Conservation (phyloP, 2,329 filamentous ascomycete species). For the Reticulascus tulasneorum region DNA sequence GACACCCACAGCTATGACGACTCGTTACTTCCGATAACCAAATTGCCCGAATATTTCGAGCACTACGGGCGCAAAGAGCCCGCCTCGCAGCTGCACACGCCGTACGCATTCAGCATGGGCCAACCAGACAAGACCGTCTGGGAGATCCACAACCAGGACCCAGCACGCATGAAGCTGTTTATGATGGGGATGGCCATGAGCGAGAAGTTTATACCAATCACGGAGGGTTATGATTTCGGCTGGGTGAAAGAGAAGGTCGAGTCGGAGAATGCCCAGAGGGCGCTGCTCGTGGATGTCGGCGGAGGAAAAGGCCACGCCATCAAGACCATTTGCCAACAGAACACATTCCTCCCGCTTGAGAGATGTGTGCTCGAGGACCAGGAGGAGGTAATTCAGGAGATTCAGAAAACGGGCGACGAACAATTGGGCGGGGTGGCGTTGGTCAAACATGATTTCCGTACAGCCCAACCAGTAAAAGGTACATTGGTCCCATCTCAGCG, state of each 20-base stretch:
- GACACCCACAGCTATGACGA: no score
- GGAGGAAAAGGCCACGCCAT: slow-evolving; percentile 25
- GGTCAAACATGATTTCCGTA: slow-evolving; percentile 15
- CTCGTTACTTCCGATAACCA: no score
- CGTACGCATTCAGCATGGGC: slow-evolving; percentile 23
- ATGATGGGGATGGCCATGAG: slow-evolving; percentile 23
- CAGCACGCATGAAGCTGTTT: slow-evolving; percentile 20
- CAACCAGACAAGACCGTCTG: slow-evolving; percentile 25
- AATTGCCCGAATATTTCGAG: slow-evolving; percentile 27
- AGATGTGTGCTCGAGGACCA: slow-evolving; percentile 17
- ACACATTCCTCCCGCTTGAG: slow-evolving; percentile 3
- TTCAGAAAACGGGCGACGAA: neutral
- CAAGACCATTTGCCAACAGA: slow-evolving; percentile 12
- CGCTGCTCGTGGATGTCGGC: slow-evolving; percentile 28
- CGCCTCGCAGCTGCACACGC: slow-evolving; percentile 17
- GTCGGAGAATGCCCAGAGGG: slow-evolving; percentile 6
- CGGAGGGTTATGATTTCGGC: slow-evolving; percentile 25
- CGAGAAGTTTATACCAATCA: slow-evolving; percentile 18
- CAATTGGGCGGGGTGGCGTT: slow-evolving; percentile 1
- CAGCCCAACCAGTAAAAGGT: slow-evolving; percentile 15
- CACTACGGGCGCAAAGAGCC: slow-evolving; percentile 27
- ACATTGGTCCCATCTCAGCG: slow-evolving; percentile 1
- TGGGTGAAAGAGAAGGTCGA: slow-evolving; percentile 19
- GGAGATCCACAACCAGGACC: slow-evolving; percentile 23
- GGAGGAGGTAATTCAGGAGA: slow-evolving; percentile 12